phyloP scores from a whole-genome alignment of 305 asterid species.

The Plantago rigida region DNA sequence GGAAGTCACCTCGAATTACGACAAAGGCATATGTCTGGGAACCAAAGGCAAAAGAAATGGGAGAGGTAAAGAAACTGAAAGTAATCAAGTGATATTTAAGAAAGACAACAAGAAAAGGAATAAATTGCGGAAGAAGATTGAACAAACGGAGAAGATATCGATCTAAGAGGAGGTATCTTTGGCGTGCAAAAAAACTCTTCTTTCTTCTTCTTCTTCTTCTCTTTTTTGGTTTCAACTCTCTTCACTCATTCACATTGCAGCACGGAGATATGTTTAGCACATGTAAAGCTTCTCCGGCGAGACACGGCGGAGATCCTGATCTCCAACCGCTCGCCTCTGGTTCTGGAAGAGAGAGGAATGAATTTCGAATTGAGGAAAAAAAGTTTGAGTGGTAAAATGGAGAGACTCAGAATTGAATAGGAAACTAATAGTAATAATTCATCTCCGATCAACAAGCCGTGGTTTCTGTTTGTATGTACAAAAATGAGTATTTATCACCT shows the following conservation, averaged over 20 bases:
- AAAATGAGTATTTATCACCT: no score
- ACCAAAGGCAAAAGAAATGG: not conserved
- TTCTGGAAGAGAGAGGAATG: no score
- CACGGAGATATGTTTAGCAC: not conserved
- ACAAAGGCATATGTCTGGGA: not conserved
- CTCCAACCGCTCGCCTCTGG: not conserved
- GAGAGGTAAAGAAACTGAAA: not conserved
- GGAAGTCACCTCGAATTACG: not conserved
- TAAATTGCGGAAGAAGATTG: conserved; percentile 70
- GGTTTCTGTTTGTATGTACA: not conserved
- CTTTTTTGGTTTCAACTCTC: conserved; percentile 25
- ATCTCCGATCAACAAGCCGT: not conserved
- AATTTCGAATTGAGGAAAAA: not conserved
- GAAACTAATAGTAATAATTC: no score
- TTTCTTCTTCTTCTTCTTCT: conserved; percentile 30
- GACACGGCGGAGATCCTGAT: conserved; percentile 19
- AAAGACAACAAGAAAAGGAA: conserved; percentile 33
- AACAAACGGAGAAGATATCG: conserved; percentile 51
- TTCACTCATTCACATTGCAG: conserved; percentile 52
- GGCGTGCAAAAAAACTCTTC: conserved; percentile 84
- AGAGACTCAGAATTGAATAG: no score
- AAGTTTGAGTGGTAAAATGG: no score
- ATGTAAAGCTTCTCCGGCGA: conserved; percentile 18
- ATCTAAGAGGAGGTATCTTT: conserved; percentile 63
- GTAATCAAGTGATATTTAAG: conserved; percentile 26